Conservation (phyloP, 129 eudicot genomes). For the Arctium lappa region DNA sequence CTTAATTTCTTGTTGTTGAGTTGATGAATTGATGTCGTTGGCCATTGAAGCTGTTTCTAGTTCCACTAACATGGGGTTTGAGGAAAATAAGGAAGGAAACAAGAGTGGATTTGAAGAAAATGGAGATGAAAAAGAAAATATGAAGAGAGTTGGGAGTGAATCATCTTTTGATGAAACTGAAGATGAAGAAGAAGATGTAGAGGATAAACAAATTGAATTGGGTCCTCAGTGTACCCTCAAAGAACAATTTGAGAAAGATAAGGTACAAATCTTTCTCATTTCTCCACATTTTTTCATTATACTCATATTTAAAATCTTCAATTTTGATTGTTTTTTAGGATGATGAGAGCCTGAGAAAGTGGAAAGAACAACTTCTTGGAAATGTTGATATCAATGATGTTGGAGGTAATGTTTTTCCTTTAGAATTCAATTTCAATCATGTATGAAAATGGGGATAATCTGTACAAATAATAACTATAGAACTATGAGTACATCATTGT, state of each 20-base stretch:
- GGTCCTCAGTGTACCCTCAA: constrained; percentile 65
- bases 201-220: constrained; percentile 30
- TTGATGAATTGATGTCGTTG: constrained; percentile 35
- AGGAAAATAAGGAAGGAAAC: constrained; percentile 32
- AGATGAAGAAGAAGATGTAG: constrained; percentile 42
- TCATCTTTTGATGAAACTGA: constrained; percentile 41
- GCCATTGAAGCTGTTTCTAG: constrained; percentile 37
- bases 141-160: constrained; percentile 38
- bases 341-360: constrained; percentile 71
- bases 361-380: constrained; percentile 79
- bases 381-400: constrained; percentile 51
- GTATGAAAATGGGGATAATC: background rate
- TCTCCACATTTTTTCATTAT: background rate
- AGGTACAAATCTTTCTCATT: constrained; percentile 33
- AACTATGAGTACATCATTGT: background rate
- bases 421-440: background rate
- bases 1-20: background rate
- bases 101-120: constrained; percentile 22
- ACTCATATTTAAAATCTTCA: background rate
- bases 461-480: background rate
- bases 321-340: constrained; percentile 37
- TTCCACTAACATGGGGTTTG: constrained; percentile 41
- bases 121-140: constrained; percentile 28
- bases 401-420: constrained; percentile 45
- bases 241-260: constrained; percentile 59